Evolutionary conservation across 208 protist genomes (phyloP), one percentile per base, ranked within the genome.

Genomic region (Trypanosoma cruzi): DNA sequence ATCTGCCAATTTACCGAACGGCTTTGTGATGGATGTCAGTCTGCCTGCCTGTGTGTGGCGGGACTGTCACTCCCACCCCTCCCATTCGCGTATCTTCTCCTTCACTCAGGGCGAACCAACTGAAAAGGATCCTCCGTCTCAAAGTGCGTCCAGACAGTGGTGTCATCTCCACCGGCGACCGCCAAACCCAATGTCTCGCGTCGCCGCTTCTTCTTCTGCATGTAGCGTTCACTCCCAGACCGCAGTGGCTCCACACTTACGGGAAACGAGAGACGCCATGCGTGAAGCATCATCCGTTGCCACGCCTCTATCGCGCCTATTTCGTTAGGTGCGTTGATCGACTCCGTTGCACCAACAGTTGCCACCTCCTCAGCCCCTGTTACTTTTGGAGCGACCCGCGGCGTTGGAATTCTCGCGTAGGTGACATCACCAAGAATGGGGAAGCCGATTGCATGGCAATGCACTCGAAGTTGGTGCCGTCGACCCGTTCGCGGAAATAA

Each of bases 401-500:
- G 31, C 18, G 20, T 57, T n/a, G 62, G 5, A 58, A 58, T 42
- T 20, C n/a, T n/a, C 13, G 22, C 73, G 71, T 97, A 97, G 4
- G 75, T 62, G 2, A 78, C 79, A 68, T 97, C 93, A 3, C 93
- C 93, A 18, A 97, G 61, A 65, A 97, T 93, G 11, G 93, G 90
- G 61, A 82, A 83, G 5, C 90, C 93, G n/a, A 97, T 13, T 16
- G 80, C 81, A 37, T 74, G 71, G 62, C 84, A 90, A 79, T 96
- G 91, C 53, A 97, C 81, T 10, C 94, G 88, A 4, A 97, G 80
- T 73, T 97, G 94, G 68, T 97, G 94, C 2, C 90, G 76, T 20
- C 94, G 78, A 1, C 94, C 94, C 1, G 92, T 96, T 49, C 76
- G 73, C 0, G 88, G 89, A 13, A 69, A 34, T 0, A 96, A 73